Evolutionary conservation across 768 basidiomycete genomes (phyloP), one percentile per base, ranked within the genome.

Genomic region (Fomitopsis pulvina): DNA sequence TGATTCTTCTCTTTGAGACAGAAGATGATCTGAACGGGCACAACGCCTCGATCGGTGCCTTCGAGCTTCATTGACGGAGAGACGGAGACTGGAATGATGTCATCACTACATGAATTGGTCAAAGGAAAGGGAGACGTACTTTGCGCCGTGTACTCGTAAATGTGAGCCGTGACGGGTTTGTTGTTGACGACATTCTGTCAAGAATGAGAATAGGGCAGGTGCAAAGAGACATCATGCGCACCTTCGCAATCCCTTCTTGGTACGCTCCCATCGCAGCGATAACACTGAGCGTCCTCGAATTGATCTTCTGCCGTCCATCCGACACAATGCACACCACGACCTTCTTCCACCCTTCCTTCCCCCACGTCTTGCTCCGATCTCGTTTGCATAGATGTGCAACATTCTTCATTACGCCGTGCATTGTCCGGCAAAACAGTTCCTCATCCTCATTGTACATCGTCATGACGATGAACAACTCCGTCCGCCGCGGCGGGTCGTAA

Each of bases 371-470:
- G 58, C 84, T 87, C 42, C 89, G 73, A 40, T 87, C 85, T 20
- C 94, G 75, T 56, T 84, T 88, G 62, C 89, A 92, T 52, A 97
- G 66, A 66, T 95, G 90, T 4, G 83, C 85, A 39, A 97, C 76
- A 58, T 97, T 97, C 76, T 89, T 92, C 67, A 96, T 91, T 5
- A 97, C 88, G 45, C 94, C 94, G 60, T 95, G 88, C 89, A 97
- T 93, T 0, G 94, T 91, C 37, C 93, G 70, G 59, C 84, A 85
- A 68, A 97, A 97, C 5, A 98, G 74, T 59, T 85, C 80, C 64
- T 95, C 92, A 58, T 90, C 82, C 60, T 92, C 92, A 60, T 96
- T 95, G 66, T 95, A 96, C 93, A 97, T 96, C 12, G 94, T 97
- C 80, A 97, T 87, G 38, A 96, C 94, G 57, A 97, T 94, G 69